Evolutionary conservation across 192 early-diverging fungal species (phyloP), one percentile per base, ranked within the genome.

Genomic region (Coemansia sp.): DNA sequence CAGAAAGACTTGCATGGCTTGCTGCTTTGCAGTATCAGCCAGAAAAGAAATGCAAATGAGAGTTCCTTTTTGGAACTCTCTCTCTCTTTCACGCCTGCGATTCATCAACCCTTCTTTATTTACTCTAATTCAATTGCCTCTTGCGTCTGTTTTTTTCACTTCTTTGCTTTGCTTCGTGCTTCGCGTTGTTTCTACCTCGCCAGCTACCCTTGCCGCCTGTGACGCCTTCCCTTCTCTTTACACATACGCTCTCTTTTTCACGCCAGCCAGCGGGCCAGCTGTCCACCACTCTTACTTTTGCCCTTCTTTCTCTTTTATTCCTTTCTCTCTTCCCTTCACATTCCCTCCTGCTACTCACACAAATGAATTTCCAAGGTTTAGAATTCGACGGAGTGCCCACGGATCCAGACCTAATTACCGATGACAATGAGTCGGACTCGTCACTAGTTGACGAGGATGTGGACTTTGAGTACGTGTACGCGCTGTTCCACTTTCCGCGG

Each of bases 401-500:
- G 0, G 78, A 76, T 65, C 43, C 67, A 9, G 76, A 77, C 63
- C 61, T 60, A 41, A 60, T 66, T 10, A 61, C 61, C 12, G 72
- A 74, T 62, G 72, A 82, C 66, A 70, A 74, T 41, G 80, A 74
- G 58, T 77, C 79, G 0, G 39, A 69, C 18, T 68, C 76, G 16
- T 77, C 80, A 18, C 62, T 77, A 64, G 32, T 75, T 0, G 74
- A 77, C 73, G 78, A 82, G 55, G 81, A 81, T 48, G 89, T 92
- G 32, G 89, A 92, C 82, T 85, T 82, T 64, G 65, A 62, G 41
- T 69, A 78, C 49, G 89, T 92, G 10, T 92, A 92, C 66, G 91
- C 91, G 10, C 68, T 90, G 63, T 88, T 89, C 62, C 88, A 90
- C 37, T 92, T 92, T 69, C 85, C 88, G n/a, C 88, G 88, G 7